These are phyloP conservation scores for Trichosporon coremiiforme DNA, from an alignment of 1,284 basidiomycete genomes.

Conservation along the genomic window DNA sequence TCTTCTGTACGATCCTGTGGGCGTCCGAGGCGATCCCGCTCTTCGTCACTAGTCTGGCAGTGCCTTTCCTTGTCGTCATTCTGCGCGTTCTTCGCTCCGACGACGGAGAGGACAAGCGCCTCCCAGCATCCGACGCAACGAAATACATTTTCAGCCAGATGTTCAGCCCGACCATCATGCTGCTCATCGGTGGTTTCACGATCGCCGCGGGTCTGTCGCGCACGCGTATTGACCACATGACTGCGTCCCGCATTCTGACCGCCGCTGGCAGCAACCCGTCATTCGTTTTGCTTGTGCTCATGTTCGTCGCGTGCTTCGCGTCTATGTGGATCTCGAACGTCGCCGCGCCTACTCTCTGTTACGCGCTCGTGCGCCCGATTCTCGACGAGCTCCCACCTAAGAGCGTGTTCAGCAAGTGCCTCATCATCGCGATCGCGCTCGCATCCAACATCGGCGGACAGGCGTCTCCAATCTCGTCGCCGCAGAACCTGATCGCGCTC, in stretches of 20 bases:
- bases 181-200: slow-evolving; percentile 96
- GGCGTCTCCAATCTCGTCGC: slow-evolving; percentile 86
- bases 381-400: slow-evolving; percentile 85
- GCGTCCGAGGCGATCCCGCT: slow-evolving; percentile 96
- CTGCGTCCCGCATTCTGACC: slow-evolving; percentile 89
- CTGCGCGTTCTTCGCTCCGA: slow-evolving; percentile 75
- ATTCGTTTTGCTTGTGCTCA: slow-evolving; percentile 87
- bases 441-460: slow-evolving; percentile 97
- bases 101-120: slow-evolving; percentile 62
- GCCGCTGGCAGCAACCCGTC: slow-evolving; percentile 86
- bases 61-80: slow-evolving; percentile 87
- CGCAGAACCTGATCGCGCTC: slow-evolving; percentile 95
- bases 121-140: slow-evolving; percentile 74
- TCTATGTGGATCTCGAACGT: slow-evolving; percentile 99
- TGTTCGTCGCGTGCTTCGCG: slow-evolving; percentile 95
- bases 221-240: slow-evolving; percentile 92
- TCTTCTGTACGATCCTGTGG: slow-evolving; percentile 93
- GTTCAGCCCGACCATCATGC: slow-evolving; percentile 76
- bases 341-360: slow-evolving; percentile 94
- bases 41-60: slow-evolving; percentile 89
- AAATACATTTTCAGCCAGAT: slow-evolving; percentile 70
- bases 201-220: slow-evolving; percentile 95
- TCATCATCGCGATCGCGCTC: slow-evolving; percentile 94
- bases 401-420: slow-evolving; percentile 82
- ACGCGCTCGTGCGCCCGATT: slow-evolving; percentile 96